Evolutionary conservation across 192 early-diverging fungal species (phyloP).

Genomic region (Gonapodya prolifera): DNA sequence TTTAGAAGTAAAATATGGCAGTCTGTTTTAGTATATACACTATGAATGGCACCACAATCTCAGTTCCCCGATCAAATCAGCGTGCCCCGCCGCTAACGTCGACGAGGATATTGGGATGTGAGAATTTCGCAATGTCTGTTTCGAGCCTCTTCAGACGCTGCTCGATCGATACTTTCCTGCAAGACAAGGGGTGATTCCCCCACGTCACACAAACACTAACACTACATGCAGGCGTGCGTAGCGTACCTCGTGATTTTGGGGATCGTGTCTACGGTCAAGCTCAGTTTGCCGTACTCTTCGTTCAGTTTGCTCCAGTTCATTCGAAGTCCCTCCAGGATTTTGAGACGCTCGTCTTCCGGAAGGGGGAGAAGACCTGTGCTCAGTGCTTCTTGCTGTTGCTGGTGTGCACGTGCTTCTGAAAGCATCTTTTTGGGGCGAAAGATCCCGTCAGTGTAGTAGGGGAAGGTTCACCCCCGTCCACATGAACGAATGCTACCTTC

Average conservation of each 20-base stretch:
- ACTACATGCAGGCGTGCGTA: background rate
- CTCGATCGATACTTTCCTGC: constrained; percentile 46
- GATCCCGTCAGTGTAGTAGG: background rate
- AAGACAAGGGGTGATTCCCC: background rate
- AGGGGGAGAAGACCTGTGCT: constrained; percentile 13
- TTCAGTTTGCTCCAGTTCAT: constrained; percentile 39
- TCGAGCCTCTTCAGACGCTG: constrained; percentile 45
- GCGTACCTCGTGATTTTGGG: constrained; percentile 44
- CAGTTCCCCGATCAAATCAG: too few relatives aligned
- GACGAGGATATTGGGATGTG: constrained; percentile 28
- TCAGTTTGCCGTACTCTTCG: constrained; percentile 38
- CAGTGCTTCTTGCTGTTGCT: background rate
- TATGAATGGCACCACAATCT: too few relatives aligned
- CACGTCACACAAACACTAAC: background rate
- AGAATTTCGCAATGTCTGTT: constrained; percentile 36
- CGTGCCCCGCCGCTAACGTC: background rate
- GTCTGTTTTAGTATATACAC: too few relatives aligned
- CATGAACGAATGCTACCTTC: background rate
- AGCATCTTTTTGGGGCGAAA: background rate
- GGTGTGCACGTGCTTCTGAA: background rate
- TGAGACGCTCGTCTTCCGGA: constrained; percentile 32
- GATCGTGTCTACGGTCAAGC: constrained; percentile 44
- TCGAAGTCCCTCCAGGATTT: constrained; percentile 34
- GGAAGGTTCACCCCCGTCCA: background rate
- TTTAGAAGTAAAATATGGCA: too few relatives aligned